Evolutionary conservation across 352 stramenopile species (phyloP).

Genomic region (Phytophthora agathidicida): DNA sequence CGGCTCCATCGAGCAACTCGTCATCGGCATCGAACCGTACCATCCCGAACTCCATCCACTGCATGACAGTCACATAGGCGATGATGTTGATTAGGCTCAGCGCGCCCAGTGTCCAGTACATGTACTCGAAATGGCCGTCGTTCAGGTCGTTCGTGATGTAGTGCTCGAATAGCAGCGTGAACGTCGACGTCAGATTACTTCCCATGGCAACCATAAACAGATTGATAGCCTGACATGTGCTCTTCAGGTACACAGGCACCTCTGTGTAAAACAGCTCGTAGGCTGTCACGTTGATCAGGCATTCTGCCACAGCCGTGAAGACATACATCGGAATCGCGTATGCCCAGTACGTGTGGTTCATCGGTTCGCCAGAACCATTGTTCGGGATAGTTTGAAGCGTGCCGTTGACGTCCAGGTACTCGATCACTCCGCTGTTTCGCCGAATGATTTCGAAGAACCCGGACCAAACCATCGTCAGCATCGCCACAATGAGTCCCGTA

Average conservation of each 20-base stretch:
- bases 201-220: conserved; percentile 90
- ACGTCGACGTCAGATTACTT: conserved; percentile 88
- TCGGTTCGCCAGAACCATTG: conserved; percentile 64
- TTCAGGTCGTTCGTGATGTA: conserved; percentile 82
- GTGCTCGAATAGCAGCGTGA: conserved; percentile 84
- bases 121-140: conserved; percentile 89
- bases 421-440: conserved; percentile 50
- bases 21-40: conserved; percentile 73
- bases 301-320: conserved; percentile 81
- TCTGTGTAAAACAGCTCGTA: conserved; percentile 91
- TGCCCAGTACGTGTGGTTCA: conserved; percentile 86
- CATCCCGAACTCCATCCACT: conserved; percentile 91
- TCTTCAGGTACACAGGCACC: conserved; percentile 89
- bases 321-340: conserved; percentile 87
- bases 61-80: conserved; percentile 80
- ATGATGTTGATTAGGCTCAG: conserved; percentile 78
- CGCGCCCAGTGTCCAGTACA: conserved; percentile 85
- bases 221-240: conserved; percentile 88
- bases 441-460: conserved; percentile 84
- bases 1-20: conserved; percentile 64
- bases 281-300: conserved; percentile 88
- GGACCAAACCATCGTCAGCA: conserved; percentile 86
- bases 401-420: conserved; percentile 37
- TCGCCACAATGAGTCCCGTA: conserved; percentile 73
- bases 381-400: conserved; percentile 43